Evolutionary conservation across 768 basidiomycete genomes (phyloP).

Genomic region (Pisolithus albus): DNA sequence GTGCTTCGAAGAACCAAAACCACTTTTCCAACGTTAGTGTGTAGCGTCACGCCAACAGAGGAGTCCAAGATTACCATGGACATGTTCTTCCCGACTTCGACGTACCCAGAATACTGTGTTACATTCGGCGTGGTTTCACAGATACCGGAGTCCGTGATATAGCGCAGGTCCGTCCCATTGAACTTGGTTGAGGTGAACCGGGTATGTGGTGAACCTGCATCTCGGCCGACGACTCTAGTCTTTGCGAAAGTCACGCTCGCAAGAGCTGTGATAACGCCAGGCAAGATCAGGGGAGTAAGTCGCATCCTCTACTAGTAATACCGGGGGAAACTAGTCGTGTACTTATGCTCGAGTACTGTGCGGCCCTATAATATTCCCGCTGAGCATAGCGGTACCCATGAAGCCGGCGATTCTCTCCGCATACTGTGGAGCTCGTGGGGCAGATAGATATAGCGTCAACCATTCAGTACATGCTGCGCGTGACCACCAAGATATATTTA

Average conservation of each 20-base stretch:
- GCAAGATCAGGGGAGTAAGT: slow-evolving; percentile 2
- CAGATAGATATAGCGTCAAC: too few species aligned
- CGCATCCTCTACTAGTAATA: slow-evolving; percentile 8
- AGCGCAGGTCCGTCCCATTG: slow-evolving; percentile 33
- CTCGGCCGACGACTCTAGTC: not conserved
- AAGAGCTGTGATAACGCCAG: not conserved
- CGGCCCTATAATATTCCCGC: too few species aligned
- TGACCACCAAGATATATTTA: too few species aligned
- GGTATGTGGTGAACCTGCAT: not conserved
- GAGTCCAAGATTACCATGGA: slow-evolving; percentile 38
- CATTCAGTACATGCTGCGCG: too few species aligned
- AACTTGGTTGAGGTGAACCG: slow-evolving; percentile 12
- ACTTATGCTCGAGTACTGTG: too few species aligned
- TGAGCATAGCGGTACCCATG: too few species aligned
- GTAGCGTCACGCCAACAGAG: not conserved
- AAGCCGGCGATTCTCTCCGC: too few species aligned
- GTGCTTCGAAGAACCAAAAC: slow-evolving; percentile 72
- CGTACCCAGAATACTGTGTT: slow-evolving; percentile 54
- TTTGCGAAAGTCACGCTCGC: not conserved
- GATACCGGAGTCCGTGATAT: slow-evolving; percentile 51
- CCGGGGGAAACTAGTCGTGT: too few species aligned
- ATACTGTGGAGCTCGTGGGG: too few species aligned
- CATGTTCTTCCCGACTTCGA: slow-evolving; percentile 51
- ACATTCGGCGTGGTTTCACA: slow-evolving; percentile 63
- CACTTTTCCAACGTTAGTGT: slow-evolving; percentile 33